Percentiles rank a stretch among this genome's conserved stretches.
Conservation (phyloP, 768 basidiomycete genomes). For the Suillus tomentosus region DNA sequence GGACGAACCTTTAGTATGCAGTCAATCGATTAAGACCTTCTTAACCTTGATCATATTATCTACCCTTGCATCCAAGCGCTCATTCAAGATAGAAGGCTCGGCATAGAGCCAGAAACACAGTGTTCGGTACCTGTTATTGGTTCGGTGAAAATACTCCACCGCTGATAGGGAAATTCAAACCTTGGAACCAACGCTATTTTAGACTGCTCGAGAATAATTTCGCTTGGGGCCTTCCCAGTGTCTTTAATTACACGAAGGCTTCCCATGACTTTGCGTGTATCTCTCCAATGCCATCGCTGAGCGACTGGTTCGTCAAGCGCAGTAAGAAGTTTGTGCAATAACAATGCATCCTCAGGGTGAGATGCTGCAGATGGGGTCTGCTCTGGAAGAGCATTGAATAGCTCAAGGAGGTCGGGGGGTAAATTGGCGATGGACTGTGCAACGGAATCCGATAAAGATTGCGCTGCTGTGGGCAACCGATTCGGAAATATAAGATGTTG, state of each 20-base stretch:
- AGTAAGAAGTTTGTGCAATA: constrained; percentile 66
- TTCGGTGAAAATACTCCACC: neutral
- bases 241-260: constrained; percentile 79
- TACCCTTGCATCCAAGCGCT: constrained; percentile 76
- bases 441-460: constrained; percentile 40
- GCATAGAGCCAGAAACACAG: constrained; percentile 93
- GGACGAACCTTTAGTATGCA: constrained; percentile 15
- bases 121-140: constrained; percentile 67
- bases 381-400: constrained; percentile 62
- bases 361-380: constrained; percentile 56
- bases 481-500: constrained; percentile 93
- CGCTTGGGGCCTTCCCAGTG: constrained; percentile 62
- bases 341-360: constrained; percentile 57
- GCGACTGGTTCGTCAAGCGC: constrained; percentile 74
- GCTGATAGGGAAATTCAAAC: constrained; percentile 34
- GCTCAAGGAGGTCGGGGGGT: constrained; percentile 44
- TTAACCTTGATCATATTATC: constrained; percentile 87
- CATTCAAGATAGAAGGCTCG: constrained; percentile 58
- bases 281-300: constrained; percentile 93
- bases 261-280: constrained; percentile 86
- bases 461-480: constrained; percentile 44
- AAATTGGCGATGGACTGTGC: constrained; percentile 44
- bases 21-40: neutral
- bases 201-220: constrained; percentile 67
- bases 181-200: constrained; percentile 47